phyloP scores from a whole-genome alignment of 306 rosid genomes.

The Prinsepia uniflora region DNA sequence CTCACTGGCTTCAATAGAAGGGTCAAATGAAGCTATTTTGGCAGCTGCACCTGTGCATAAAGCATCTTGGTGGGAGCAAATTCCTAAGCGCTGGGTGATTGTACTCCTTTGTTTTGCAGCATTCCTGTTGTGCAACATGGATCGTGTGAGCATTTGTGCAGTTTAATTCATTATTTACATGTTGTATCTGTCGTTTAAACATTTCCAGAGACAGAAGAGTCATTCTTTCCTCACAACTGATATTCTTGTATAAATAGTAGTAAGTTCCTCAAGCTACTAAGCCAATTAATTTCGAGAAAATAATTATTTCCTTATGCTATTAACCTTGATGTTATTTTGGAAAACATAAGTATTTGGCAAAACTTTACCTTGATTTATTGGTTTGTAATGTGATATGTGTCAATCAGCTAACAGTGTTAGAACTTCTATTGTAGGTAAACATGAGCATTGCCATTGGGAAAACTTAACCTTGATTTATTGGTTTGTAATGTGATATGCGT shows the following conservation, averaged over 20 bases:
- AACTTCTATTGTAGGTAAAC: conserved; percentile 54
- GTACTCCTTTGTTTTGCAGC: conserved; percentile 87
- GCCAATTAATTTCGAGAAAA: not conserved
- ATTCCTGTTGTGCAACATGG: conserved; percentile 92
- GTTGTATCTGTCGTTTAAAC: not conserved
- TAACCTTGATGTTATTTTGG: not conserved
- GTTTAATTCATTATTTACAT: not conserved
- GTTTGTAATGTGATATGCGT: not conserved
- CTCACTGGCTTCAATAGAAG: conserved; percentile 47
- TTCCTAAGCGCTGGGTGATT: conserved; percentile 95
- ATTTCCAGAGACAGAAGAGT: not conserved
- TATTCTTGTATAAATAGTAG: not conserved
- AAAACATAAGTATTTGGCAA: not conserved
- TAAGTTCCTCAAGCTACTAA: not conserved
- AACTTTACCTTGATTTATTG: not conserved
- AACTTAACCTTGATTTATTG: not conserved
- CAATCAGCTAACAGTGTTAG: conserved; percentile 20
- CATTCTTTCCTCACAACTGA: not conserved
- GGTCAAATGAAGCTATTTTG: conserved; percentile 64
- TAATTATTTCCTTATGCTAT: not conserved
- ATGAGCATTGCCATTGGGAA: conserved; percentile 38
- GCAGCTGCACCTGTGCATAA: conserved; percentile 41
- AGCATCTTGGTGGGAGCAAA: conserved; percentile 61
- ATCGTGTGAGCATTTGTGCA: conserved; percentile 69
- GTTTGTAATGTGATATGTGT: not conserved